These are phyloP conservation scores for Xylaria sp. DNA, from an alignment of 2,329 filamentous ascomycete genomes.

Conservation along the genomic window DNA sequence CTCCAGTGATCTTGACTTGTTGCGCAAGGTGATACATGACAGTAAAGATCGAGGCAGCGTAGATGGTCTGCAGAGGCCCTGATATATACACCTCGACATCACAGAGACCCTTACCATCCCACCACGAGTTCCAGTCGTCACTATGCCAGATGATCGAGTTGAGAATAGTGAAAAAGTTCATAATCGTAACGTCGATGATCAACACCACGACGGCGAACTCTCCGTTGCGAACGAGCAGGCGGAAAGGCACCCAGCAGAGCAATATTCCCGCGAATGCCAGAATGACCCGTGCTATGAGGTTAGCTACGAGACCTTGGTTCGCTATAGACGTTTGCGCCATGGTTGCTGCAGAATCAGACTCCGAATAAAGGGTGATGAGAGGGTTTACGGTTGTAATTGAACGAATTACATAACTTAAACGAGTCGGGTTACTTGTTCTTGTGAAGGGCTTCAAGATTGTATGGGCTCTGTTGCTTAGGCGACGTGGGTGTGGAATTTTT, in stretches of 20 bases:
- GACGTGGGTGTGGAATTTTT: not conserved
- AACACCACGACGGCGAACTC: conserved; percentile 65
- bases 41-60: conserved; percentile 62
- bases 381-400: not conserved
- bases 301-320: conserved; percentile 51
- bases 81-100: conserved; percentile 58
- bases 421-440: not conserved
- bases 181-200: conserved; percentile 56
- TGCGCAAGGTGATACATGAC: conserved; percentile 64
- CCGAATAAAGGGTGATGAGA: not conserved
- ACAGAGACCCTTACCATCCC: conserved; percentile 63
- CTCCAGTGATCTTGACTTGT: conserved; percentile 59
- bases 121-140: conserved; percentile 63
- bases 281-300: conserved; percentile 61
- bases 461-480: not conserved
- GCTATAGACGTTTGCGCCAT: conserved; percentile 29
- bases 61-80: conserved; percentile 55
- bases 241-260: conserved; percentile 62
- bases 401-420: not conserved
- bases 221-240: conserved; percentile 61
- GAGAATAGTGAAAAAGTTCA: conserved; percentile 61
- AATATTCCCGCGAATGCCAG: conserved; percentile 58
- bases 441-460: too few relatives aligned
- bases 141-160: conserved; percentile 65
- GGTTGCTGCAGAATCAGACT: not conserved